Evolutionary conservation across 441 rosid genomes (phyloP).

Genomic region (Capsella rubella): DNA sequence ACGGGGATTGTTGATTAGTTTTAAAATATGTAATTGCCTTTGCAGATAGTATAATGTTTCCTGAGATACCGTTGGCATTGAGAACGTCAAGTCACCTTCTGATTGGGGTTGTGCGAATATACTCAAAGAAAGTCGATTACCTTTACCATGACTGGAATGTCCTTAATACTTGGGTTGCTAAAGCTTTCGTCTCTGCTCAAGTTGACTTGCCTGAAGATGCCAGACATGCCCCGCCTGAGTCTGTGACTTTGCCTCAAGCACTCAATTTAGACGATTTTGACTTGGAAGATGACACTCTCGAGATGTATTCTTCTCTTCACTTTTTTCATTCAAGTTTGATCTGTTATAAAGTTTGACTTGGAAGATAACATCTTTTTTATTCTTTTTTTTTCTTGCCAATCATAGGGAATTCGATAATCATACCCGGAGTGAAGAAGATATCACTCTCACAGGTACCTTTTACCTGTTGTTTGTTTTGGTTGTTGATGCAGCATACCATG

Average conservation of each 20-base stretch:
- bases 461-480: not conserved
- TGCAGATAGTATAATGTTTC: conserved; percentile 73
- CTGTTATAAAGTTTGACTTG: not conserved
- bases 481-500: conserved; percentile 3
- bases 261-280: conserved; percentile 73
- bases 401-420: conserved; percentile 60
- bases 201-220: conserved; percentile 63
- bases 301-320: conserved; percentile 42
- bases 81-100: conserved; percentile 88
- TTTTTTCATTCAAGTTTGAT: conserved; percentile 8
- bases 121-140: conserved; percentile 90
- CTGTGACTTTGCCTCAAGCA: conserved; percentile 74
- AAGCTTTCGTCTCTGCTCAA: conserved; percentile 29
- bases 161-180: conserved; percentile 53
- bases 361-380: conserved; percentile 1
- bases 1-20: conserved; percentile 9
- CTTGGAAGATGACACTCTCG: conserved; percentile 50
- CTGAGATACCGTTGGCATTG: conserved; percentile 77
- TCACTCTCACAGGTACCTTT: conserved; percentile 65
- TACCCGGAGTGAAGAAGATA: conserved; percentile 62
- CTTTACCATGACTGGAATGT: conserved; percentile 70
- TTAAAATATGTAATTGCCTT: not conserved
- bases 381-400: conserved; percentile 6
- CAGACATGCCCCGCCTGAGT: conserved; percentile 67
- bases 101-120: conserved; percentile 86